A percentile compares a stretch with the other conserved stretches of the same genome.
Evolutionary conservation across 768 basidiomycete species (phyloP).

Genomic region (Boletus huronensis): DNA sequence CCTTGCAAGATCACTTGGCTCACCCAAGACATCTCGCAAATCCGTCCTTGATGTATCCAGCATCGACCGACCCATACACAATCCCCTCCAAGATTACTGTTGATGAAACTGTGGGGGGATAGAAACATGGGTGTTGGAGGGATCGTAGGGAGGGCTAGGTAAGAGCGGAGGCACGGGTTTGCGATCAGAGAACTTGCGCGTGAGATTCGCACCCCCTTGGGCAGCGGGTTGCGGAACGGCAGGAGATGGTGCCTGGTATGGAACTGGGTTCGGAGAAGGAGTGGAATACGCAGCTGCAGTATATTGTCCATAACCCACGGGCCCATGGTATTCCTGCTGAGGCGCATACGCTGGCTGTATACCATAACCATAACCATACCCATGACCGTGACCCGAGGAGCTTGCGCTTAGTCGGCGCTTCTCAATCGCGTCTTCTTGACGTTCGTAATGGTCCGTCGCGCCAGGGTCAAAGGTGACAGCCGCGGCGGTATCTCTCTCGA

Average conservation of each 20-base stretch:
- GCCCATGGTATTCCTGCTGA: conserved; percentile 18
- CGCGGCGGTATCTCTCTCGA: conserved; percentile 36
- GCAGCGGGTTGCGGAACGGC: conserved; percentile 7
- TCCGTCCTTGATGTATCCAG: background rate
- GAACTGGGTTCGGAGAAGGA: conserved; percentile 4
- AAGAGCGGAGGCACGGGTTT: conserved; percentile 33
- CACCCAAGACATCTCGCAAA: conserved; percentile 5
- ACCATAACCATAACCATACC: conserved; percentile 17
- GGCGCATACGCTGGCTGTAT: conserved; percentile 20
- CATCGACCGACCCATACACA: background rate
- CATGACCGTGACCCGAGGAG: conserved; percentile 26
- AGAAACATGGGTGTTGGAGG: conserved; percentile 19
- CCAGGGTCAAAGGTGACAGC: conserved; percentile 53
- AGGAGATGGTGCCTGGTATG: conserved; percentile 14
- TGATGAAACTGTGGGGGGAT: conserved; percentile 21
- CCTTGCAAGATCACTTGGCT: background rate
- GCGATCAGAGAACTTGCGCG: conserved; percentile 33
- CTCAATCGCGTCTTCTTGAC: conserved; percentile 14
- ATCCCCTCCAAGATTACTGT: background rate
- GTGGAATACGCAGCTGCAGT: conserved; percentile 7
- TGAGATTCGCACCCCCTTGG: conserved; percentile 31
- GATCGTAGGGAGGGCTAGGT: conserved; percentile 20
- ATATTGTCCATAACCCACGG: conserved; percentile 23
- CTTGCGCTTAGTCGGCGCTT: conserved; percentile 24
- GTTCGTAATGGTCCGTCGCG: conserved; percentile 27